Evolutionary conservation across 257 asterid genomes (phyloP), one percentile per base, ranked within the genome.

Genomic region (Gardenia jasminoides): DNA sequence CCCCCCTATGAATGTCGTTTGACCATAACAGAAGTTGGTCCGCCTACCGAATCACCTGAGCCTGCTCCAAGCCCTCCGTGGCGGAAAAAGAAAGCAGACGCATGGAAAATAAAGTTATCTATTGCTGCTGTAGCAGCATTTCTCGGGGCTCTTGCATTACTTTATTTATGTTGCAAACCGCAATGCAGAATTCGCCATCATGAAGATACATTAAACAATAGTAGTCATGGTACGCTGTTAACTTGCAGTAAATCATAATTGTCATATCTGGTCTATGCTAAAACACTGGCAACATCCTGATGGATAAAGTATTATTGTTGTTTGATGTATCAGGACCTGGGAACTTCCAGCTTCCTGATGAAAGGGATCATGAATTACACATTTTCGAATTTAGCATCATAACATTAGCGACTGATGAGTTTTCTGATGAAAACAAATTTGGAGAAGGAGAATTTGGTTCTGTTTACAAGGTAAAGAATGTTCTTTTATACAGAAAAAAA

Each of bases 381-480:
- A 3, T 24, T 72, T 52, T 54, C 12, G 16, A 19, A 1, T 52
- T 31, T 22, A 31, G 33, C n/a, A 54, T 5, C 50, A 31, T 54
- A 54, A 67, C 20, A 33, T 7, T 33, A 7, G 77, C 77, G 15
- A 74, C 77, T 20, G 2, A 74, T 31, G 0, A 52, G 7, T 74
- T 52, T 36, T 31, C 50, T 52, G 50, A 36, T 54, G 48, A 52
- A 52, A 74, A 33, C 31, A 54, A 17, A 10, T 67, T 74, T 22
- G 77, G 50, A 1, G 20, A 36, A 33, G 77, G 52, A 52, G 77
- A 67, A 50, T 73, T 28, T 30, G 77, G 77, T 20, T 66, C 67
- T 0, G 77, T 73, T 22, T 30, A 73, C 3, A 74, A 74, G 77
- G 77, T 74, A 52, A 9, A 9, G 2, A 65, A 65, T 13, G 17